These are phyloP conservation scores for Penicillium sp. DNA, from an alignment of 2,329 filamentous ascomycete species.

Conservation along the genomic window DNA sequence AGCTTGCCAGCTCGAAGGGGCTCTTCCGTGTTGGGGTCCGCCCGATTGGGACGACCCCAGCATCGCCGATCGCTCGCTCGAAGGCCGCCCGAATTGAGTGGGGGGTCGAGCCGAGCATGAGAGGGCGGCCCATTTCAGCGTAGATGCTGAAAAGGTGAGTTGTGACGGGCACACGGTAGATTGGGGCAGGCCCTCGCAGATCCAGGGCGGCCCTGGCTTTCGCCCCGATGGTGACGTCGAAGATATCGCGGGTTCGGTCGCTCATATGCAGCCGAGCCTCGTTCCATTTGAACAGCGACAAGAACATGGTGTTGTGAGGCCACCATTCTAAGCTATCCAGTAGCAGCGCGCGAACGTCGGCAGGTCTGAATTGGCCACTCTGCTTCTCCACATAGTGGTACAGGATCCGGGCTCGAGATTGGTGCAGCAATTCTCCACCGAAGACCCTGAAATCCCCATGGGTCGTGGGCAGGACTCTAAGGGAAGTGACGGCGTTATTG, in stretches of 20 bases:
- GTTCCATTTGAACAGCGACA: slow-evolving; percentile 71
- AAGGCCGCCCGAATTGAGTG: slow-evolving; percentile 58
- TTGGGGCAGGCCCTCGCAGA: not conserved
- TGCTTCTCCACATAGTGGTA: slow-evolving; percentile 60
- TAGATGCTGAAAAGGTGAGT: slow-evolving; percentile 57
- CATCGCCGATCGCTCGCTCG: slow-evolving; percentile 50
- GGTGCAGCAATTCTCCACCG: slow-evolving; percentile 63
- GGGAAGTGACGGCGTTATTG: slow-evolving; percentile 45
- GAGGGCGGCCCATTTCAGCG: slow-evolving; percentile 52
- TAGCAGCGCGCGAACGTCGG: slow-evolving; percentile 63
- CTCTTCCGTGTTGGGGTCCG: not conserved
- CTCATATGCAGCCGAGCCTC: slow-evolving; percentile 70
- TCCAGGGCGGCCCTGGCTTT: not conserved
- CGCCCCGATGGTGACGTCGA: slow-evolving; percentile 31
- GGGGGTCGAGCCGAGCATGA: slow-evolving; percentile 47
- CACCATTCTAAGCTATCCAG: slow-evolving; percentile 62
- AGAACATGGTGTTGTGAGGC: slow-evolving; percentile 73
- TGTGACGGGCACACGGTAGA: slow-evolving; percentile 39
- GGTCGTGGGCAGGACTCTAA: slow-evolving; percentile 45
- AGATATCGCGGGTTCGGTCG: slow-evolving; percentile 70
- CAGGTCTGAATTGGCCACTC: slow-evolving; percentile 66
- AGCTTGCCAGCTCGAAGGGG: slow-evolving; percentile 3
- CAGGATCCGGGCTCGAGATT: slow-evolving; percentile 66
- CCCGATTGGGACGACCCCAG: slow-evolving; percentile 3
- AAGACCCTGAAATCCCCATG: slow-evolving; percentile 32